Percentiles rank a stretch among this genome's conserved stretches.
These are phyloP conservation scores for Bryum argenteum DNA, from an alignment of 225 moss, liverwort and hornwort species.

Conservation along the genomic window DNA sequence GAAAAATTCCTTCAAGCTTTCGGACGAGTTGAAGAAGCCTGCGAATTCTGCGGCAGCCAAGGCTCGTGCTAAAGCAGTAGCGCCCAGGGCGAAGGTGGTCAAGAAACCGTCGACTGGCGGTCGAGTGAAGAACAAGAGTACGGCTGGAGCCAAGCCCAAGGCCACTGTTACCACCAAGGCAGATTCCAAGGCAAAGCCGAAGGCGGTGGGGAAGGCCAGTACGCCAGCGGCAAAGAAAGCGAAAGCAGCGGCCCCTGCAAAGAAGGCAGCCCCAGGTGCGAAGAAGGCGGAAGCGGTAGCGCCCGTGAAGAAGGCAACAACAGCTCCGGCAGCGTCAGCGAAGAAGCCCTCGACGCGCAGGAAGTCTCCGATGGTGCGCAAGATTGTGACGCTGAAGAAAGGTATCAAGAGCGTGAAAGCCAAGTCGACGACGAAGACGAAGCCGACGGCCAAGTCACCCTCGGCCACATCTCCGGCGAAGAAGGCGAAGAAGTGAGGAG, in stretches of 20 bases:
- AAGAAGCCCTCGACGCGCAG: slow-evolving; percentile 44
- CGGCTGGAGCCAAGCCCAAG: slow-evolving; percentile 34
- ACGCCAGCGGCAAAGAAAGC: slow-evolving; percentile 42
- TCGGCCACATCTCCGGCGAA: slow-evolving; percentile 62
- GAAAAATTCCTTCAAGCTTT: slow-evolving; percentile 88
- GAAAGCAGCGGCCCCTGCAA: slow-evolving; percentile 22
- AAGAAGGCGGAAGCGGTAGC: slow-evolving; percentile 35
- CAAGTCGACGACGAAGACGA: slow-evolving; percentile 47
- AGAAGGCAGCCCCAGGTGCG: slow-evolving; percentile 33
- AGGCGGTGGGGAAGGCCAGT: slow-evolving; percentile 41
- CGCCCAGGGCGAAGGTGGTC: slow-evolving; percentile 38
- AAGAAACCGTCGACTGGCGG: slow-evolving; percentile 58
- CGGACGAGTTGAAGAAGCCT: slow-evolving; percentile 86
- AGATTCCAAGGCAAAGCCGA: slow-evolving; percentile 42
- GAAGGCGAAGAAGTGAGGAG: slow-evolving; percentile 80
- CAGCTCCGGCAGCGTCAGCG: slow-evolving; percentile 29
- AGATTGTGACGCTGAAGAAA: slow-evolving; percentile 70
- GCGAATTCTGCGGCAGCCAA: slow-evolving; percentile 46
- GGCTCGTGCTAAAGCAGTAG: slow-evolving; percentile 37
- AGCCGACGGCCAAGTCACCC: slow-evolving; percentile 53
- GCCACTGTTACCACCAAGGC: slow-evolving; percentile 28
- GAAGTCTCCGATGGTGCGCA: slow-evolving; percentile 66
- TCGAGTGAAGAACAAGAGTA: slow-evolving; percentile 48
- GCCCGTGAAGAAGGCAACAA: slow-evolving; percentile 41
- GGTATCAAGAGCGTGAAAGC: slow-evolving; percentile 57